A percentile compares a stretch with the other conserved stretches of the same genome.
Evolutionary conservation across 495 filamentous ascomycete species (phyloP).

Genomic region (Xylaria grammica): DNA sequence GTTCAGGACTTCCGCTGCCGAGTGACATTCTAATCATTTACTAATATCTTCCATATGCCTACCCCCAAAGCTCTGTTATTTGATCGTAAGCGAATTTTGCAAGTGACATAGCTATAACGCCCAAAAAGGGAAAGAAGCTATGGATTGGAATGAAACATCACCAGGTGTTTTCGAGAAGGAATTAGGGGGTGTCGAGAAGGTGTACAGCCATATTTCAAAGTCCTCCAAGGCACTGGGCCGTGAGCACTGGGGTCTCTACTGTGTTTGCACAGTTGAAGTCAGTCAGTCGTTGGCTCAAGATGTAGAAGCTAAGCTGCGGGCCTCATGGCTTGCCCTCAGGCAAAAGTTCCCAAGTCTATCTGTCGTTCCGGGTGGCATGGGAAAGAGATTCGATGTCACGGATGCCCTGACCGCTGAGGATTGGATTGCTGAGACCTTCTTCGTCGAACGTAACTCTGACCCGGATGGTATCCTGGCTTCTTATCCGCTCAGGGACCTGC

Average conservation of each 20-base stretch:
- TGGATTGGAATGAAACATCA: slow-evolving; percentile 16
- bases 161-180: slow-evolving; percentile 17
- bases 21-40: too few relatives aligned
- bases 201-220: slow-evolving; percentile 10
- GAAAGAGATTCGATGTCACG: slow-evolving; percentile 12
- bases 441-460: slow-evolving; percentile 4
- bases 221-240: slow-evolving; percentile 9
- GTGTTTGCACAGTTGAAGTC: slow-evolving; percentile 11
- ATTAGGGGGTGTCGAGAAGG: slow-evolving; percentile 18
- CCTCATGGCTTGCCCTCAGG: slow-evolving; percentile 15
- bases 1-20: neutral
- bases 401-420: slow-evolving; percentile 1
- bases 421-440: slow-evolving; percentile 14
- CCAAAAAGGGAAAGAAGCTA: too few relatives aligned
- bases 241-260: slow-evolving; percentile 19
- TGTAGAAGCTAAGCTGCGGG: neutral
- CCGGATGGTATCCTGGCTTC: slow-evolving; percentile 14
- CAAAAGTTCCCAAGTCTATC: slow-evolving; percentile 11
- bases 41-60: too few relatives aligned
- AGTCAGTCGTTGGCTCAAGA: slow-evolving; percentile 6
- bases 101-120: too few relatives aligned
- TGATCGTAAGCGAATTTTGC: too few relatives aligned
- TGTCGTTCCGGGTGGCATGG: neutral
- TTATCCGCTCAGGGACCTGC: slow-evolving; percentile 4
- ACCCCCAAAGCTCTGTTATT: too few relatives aligned